Percentiles rank a stretch among this genome's conserved stretches.
Conservation (phyloP, 768 basidiomycete genomes). For the Podaxis mareebaensis region DNA sequence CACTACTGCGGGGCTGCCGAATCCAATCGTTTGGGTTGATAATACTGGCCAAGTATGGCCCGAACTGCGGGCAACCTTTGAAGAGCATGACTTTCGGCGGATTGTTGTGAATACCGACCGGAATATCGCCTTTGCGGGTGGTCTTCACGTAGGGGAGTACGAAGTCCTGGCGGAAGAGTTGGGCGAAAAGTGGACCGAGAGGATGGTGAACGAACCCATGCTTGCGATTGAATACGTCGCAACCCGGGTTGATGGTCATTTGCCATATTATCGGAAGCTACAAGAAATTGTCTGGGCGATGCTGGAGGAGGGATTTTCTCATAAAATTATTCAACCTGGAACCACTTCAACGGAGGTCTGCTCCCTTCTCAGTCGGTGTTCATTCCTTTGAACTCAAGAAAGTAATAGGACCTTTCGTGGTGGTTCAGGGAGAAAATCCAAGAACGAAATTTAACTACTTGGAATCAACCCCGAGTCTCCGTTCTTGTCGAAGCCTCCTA, state of each 20-base stretch:
- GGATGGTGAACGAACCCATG: constrained; percentile 43
- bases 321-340: constrained; percentile 40
- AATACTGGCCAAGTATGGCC: constrained; percentile 52
- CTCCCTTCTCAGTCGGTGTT: neutral
- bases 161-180: constrained; percentile 37
- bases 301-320: constrained; percentile 53
- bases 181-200: constrained; percentile 41
- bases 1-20: constrained; percentile 35
- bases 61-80: constrained; percentile 38
- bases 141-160: constrained; percentile 51
- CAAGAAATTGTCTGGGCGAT: constrained; percentile 55
- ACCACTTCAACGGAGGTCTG: constrained; percentile 45
- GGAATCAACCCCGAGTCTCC: constrained; percentile 55
- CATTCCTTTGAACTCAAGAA: neutral
- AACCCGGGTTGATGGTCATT: constrained; percentile 39
- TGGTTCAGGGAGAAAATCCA: constrained; percentile 57
- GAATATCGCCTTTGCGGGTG: constrained; percentile 48
- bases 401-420: constrained; percentile 48
- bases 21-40: constrained; percentile 49
- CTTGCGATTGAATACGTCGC: constrained; percentile 51
- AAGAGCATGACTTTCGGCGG: constrained; percentile 34
- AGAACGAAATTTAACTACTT: constrained; percentile 44
- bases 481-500: constrained; percentile 40
- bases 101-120: constrained; percentile 49
- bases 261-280: constrained; percentile 44